Evolutionary conservation across 331 rosid species (phyloP).

Genomic region (Dryas integrifolia): DNA sequence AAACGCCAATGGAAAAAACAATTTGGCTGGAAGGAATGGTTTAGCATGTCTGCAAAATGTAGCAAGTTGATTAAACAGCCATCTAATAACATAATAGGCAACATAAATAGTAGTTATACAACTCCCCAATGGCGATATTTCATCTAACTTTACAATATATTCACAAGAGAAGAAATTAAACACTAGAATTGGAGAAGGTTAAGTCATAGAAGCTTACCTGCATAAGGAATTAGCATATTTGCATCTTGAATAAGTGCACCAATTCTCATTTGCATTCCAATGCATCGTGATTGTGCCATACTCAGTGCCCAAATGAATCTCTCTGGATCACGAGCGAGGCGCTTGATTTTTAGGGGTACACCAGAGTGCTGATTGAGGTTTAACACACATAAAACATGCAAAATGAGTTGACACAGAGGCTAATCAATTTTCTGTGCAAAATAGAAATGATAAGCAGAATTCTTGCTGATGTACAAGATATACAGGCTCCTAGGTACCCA

Average conservation of each 20-base stretch:
- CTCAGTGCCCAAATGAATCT: constrained; percentile 89
- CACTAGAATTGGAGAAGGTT: constrained; percentile 13
- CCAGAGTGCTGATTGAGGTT: constrained; percentile 58
- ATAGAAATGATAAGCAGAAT: constrained; percentile 14
- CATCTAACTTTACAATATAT: neutral
- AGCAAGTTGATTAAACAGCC: constrained; percentile 11
- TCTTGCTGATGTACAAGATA: constrained; percentile 16
- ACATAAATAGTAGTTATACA: neutral
- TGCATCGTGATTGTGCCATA: constrained; percentile 88
- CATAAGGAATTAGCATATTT: constrained; percentile 86
- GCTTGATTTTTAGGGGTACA: constrained; percentile 81
- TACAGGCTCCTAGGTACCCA: constrained; percentile 57
- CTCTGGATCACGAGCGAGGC: constrained; percentile 76
- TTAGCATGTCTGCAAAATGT: constrained; percentile 74
- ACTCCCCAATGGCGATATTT: neutral
- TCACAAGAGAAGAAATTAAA: neutral
- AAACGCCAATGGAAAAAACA: constrained; percentile 97
- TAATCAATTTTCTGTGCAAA: neutral
- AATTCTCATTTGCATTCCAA: constrained; percentile 68
- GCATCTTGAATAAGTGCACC: constrained; percentile 79
- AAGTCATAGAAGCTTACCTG: constrained; percentile 51
- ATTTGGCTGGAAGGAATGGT: constrained; percentile 92
- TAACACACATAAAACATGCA: constrained; percentile 11
- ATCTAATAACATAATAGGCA: neutral
- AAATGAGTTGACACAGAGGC: constrained; percentile 23